These are phyloP conservation scores for Vigna trinervia DNA, from an alignment of 306 rosid species.

Conservation along the genomic window DNA sequence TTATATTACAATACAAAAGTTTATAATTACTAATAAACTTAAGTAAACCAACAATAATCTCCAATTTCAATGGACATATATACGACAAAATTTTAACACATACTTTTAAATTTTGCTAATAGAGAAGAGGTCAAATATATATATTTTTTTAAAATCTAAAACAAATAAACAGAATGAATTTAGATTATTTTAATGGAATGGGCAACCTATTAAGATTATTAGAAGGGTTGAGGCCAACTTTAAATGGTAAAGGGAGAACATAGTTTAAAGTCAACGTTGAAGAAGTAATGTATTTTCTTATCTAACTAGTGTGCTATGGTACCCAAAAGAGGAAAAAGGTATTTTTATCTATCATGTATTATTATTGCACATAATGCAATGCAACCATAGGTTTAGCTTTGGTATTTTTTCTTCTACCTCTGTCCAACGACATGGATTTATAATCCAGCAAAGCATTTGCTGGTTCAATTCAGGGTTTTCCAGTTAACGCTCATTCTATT, in stretches of 20 bases:
- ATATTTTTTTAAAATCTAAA: no score
- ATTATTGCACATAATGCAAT: neutral
- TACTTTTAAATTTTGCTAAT: no score
- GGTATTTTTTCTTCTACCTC: neutral
- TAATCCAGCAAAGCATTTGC: slow-evolving; percentile 19
- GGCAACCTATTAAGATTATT: neutral
- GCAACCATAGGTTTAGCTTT: neutral
- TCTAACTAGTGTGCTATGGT: neutral
- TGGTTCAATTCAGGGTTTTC: slow-evolving; percentile 11
- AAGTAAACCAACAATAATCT: no score
- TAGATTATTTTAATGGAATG: neutral
- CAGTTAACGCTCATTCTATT: neutral
- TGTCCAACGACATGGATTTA: slow-evolving; percentile 29
- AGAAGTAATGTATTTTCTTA: neutral
- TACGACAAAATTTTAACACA: no score
- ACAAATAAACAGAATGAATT: no score
- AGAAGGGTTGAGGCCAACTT: slow-evolving; percentile 5
- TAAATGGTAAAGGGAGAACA: neutral
- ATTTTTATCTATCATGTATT: neutral
- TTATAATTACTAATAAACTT: no score
- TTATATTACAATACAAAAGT: no score
- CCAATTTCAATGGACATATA: no score
- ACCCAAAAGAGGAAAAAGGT: neutral
- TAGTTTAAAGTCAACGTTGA: no score
- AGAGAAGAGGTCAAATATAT: no score